A percentile compares a stretch with the other conserved stretches of the same genome.
Evolutionary conservation across 768 basidiomycete genomes (phyloP).

Genomic region (Suillus clintonianus): DNA sequence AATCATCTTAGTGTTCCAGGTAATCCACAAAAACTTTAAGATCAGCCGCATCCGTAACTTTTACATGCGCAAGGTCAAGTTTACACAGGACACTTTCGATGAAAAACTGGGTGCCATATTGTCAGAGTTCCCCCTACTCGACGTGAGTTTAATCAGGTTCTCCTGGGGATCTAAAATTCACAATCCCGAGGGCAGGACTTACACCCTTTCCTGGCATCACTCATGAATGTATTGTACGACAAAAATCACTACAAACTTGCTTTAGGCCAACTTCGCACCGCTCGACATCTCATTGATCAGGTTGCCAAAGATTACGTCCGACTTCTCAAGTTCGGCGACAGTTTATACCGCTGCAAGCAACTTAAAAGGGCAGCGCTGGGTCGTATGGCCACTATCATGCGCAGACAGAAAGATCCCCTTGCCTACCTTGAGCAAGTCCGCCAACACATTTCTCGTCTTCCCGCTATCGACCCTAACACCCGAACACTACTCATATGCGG

Average conservation of each 20-base stretch:
- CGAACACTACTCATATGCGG: slow-evolving; percentile 97
- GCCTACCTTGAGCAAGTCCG: slow-evolving; percentile 99
- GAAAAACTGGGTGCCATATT: slow-evolving; percentile 94
- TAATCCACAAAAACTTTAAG: slow-evolving; percentile 99
- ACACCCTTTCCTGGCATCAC: slow-evolving; percentile 92
- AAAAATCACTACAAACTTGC: slow-evolving; percentile 99
- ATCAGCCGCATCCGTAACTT: slow-evolving; percentile 97
- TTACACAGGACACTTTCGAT: slow-evolving; percentile 95
- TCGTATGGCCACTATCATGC: slow-evolving; percentile 99
- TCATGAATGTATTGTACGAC: slow-evolving; percentile 99
- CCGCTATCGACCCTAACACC: slow-evolving; percentile 97
- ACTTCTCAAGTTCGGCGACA: slow-evolving; percentile 96
- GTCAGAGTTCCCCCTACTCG: slow-evolving; percentile 95
- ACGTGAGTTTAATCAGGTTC: slow-evolving; percentile 55
- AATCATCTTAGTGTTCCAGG: slow-evolving; percentile 46
- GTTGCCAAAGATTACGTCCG: slow-evolving; percentile 97
- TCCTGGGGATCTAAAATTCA: slow-evolving; percentile 6
- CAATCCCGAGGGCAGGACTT: slow-evolving; percentile 58
- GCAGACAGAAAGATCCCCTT: slow-evolving; percentile 95
- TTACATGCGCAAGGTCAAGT: slow-evolving; percentile 99
- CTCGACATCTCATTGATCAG: slow-evolving; percentile 93
- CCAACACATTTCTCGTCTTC: slow-evolving; percentile 98
- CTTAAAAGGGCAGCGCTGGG: slow-evolving; percentile 96
- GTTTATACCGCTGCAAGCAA: slow-evolving; percentile 97
- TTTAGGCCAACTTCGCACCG: slow-evolving; percentile 93